These are phyloP conservation scores for Paraphaeosphaeria sporulosa DNA, from an alignment of 2,329 filamentous ascomycete genomes.

Conservation along the genomic window DNA sequence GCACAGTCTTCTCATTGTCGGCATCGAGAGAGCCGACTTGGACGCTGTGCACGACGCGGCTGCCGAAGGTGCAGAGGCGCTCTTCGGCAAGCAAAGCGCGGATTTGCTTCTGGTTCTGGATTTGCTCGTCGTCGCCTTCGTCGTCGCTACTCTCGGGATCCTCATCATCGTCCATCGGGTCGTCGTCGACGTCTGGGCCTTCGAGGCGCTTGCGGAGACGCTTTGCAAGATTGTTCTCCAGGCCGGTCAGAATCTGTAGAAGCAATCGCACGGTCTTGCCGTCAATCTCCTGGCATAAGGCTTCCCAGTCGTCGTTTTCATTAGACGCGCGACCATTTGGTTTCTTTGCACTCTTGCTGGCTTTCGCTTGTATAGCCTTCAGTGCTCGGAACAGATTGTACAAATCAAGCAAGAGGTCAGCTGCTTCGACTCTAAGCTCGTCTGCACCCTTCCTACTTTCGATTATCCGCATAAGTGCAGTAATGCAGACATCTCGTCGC, in stretches of 20 bases:
- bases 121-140: slow-evolving; percentile 49
- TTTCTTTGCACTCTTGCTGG: slow-evolving; percentile 42
- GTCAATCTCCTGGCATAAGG: slow-evolving; percentile 74
- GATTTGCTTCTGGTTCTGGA: slow-evolving; percentile 63
- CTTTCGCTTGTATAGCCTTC: slow-evolving; percentile 55
- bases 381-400: slow-evolving; percentile 81
- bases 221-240: slow-evolving; percentile 70
- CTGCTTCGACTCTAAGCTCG: slow-evolving; percentile 77
- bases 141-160: slow-evolving; percentile 69
- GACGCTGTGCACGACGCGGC: slow-evolving; percentile 83
- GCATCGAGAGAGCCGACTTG: slow-evolving; percentile 76
- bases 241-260: slow-evolving; percentile 76
- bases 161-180: slow-evolving; percentile 71
- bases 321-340: slow-evolving; percentile 34
- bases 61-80: slow-evolving; percentile 82
- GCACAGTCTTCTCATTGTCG: slow-evolving; percentile 61
- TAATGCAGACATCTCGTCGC: slow-evolving; percentile 61
- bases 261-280: slow-evolving; percentile 70
- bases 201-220: slow-evolving; percentile 46
- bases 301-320: slow-evolving; percentile 58
- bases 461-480: slow-evolving; percentile 59
- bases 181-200: slow-evolving; percentile 71
- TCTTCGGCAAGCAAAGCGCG: slow-evolving; percentile 81
- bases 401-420: slow-evolving; percentile 80
- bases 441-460: slow-evolving; percentile 69